Evolutionary conservation across 495 filamentous ascomycete genomes (phyloP), one percentile per base, ranked within the genome.

Genomic region (Penicillium psychrofluorescens): DNA sequence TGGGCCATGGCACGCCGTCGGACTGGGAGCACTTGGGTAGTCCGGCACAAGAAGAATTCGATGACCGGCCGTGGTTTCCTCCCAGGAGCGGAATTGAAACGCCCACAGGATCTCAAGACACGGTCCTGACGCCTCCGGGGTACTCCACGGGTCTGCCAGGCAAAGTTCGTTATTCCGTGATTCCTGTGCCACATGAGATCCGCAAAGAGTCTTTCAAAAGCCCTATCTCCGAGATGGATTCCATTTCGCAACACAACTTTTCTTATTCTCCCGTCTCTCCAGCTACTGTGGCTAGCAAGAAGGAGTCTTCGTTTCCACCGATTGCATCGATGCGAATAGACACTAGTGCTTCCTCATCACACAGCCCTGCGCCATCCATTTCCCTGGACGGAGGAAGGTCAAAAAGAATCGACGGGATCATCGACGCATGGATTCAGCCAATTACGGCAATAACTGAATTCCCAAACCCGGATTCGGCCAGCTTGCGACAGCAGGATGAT

Each of bases 21-120:
- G 78, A 78, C 44, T 80, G 77, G 78, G 78, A 81, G 42, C 71
- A 78, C 51, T 68, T 81, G 46, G 60, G 60, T 22, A 22, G 22
- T 9, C 59, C 60, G n/a, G 51, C 48, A 7, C 54, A 55, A 7
- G 64, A 52, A 27, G 53, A 66, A 13, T 48, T 64, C 35, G 63
- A 71, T 40, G 63, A 67, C 48, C 45, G 46, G n/a, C 44, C 49
- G 9, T 53, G 50, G 41, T 66, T 63, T 31, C 54, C 46, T 22
- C 44, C 56, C 1, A 63, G 22, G 22, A 22, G 22, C 22, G 22
- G 22, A 4, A 0, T 22, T 22, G 22, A 22, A 22, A 22, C 22
- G 22, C 22, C 22, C 2, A 22, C 22, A 3, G 22, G 22, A 22
- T 22, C 22, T 22, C 22, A 48, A 7, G 44, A 49, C n/a, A 11